Base-by-base conservation (phyloP, 169 alveolate species). In the Plasmodium berghei region DNA sequence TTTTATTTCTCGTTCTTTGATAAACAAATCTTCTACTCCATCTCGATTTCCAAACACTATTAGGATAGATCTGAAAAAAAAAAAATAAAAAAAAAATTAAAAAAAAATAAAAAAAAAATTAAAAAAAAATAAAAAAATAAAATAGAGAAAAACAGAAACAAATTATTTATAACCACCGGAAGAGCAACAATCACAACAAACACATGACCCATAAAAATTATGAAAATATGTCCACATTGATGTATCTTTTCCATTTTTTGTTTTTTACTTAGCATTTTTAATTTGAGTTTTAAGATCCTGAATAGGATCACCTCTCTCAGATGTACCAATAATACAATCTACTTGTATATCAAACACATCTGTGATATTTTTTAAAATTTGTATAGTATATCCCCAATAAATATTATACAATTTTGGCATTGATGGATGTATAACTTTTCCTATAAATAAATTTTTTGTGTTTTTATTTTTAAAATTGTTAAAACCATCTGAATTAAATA, bases 341-440 rank as follows among this genome's bases (percentile, higher is more conserved):
- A 80, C 90, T 46, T 12, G 42, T 10, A 80, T 12, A 26, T 59
- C 59, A 80, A 80, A 80, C 20, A 80, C 54, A 34, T 80, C 90
- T 24, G 67, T 80, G 16, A 80, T 42, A 59, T 61, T 69, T 66
- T 80, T 80, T 80, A 80, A 72, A 34, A 80, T 59, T 56, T 80
- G 85, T 10, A 80, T 59, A 9, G 83, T 42, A 71, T 80, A 80
- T 9, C 90, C 90, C 90, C 90, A 80, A 67, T 80, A 80, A 26
- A 80, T 14, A 40, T 80, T 62, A 49, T 66, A 80, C 61, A 67
- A 18, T 22, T 67, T 80, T 8, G 90, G 90, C 45, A 72, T 58
- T 20, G 52, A 16, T 9, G 90, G 90, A 62, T 80, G 74, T 16
- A 80, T 80, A 67, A 80, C 12, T 54, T 80, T 80, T 67, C 66